phyloP scores from a whole-genome alignment of 2,329 filamentous ascomycete genomes.

The Paraphaeosphaeria sporulosa region DNA sequence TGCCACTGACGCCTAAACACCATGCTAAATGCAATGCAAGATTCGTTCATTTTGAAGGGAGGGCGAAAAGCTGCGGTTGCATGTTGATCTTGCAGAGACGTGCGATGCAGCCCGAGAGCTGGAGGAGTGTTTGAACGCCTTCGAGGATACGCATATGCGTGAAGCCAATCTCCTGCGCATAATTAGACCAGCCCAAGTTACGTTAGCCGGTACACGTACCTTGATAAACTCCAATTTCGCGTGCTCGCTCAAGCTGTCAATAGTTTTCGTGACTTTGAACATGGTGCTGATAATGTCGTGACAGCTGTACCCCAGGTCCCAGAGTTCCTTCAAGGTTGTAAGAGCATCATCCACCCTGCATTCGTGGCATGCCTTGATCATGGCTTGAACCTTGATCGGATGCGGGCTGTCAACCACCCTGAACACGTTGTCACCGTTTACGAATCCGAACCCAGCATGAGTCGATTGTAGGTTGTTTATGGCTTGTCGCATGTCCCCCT shows the following conservation, averaged over 20 bases:
- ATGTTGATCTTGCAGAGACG: constrained; percentile 95
- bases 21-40: constrained; percentile 40
- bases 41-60: constrained; percentile 32
- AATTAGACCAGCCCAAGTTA: not conserved
- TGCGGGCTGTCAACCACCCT: constrained; percentile 96
- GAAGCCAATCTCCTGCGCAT: constrained; percentile 84
- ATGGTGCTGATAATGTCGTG: constrained; percentile 99
- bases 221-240: constrained; percentile 97
- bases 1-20: constrained; percentile 33
- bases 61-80: constrained; percentile 81
- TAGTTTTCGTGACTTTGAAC: constrained; percentile 98
- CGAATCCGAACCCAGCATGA: constrained; percentile 90
- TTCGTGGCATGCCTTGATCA: constrained; percentile 97
- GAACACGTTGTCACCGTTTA: constrained; percentile 98
- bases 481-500: constrained; percentile 98
- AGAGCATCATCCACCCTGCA: constrained; percentile 88
- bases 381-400: constrained; percentile 97
- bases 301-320: constrained; percentile 95
- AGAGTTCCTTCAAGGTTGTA: constrained; percentile 86
- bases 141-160: constrained; percentile 99
- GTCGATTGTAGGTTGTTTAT: constrained; percentile 99
- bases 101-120: constrained; percentile 90
- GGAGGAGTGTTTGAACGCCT: constrained; percentile 91
- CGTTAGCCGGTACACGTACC: constrained; percentile 21
- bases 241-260: constrained; percentile 90